A percentile compares a stretch with the other conserved stretches of the same genome.
phyloP scores from a whole-genome alignment of 139 green algal genomes.

The Chlamydomonas incerta region DNA sequence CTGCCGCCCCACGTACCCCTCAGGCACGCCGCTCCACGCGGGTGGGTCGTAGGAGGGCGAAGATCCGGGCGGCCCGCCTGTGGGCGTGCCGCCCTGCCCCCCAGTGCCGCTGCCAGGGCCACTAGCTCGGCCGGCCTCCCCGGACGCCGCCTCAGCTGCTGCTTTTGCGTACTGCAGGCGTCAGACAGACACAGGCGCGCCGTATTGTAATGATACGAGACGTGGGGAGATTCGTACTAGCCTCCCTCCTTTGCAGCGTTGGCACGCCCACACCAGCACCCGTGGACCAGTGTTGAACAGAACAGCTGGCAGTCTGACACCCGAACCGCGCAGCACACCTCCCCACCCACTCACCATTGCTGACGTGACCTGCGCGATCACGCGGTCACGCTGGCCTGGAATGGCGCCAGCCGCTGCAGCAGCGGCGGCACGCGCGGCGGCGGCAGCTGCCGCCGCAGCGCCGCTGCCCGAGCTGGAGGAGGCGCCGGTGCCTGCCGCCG shows the following conservation, averaged over 20 bases:
- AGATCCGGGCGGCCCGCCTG: not conserved
- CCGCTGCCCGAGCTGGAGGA: not conserved
- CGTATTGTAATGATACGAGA: no score
- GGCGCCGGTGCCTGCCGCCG: not conserved
- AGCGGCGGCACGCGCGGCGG: conserved; percentile 41
- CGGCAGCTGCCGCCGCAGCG: not conserved
- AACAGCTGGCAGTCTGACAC: no score
- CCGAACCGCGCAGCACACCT: not conserved
- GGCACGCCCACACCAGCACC: no score
- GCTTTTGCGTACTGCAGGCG: not conserved
- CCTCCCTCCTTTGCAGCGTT: no score
- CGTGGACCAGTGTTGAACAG: no score
- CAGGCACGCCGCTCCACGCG: conserved; percentile 67
- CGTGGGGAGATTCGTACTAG: no score
- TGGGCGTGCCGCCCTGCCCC: not conserved
- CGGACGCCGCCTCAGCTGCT: not conserved
- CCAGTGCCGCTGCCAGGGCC: not conserved
- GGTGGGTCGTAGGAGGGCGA: conserved; percentile 62
- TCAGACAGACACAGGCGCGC: no score
- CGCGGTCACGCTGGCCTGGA: conserved; percentile 51
- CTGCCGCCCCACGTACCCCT: no score
- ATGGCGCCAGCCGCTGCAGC: conserved; percentile 41
- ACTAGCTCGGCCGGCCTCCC: not conserved
- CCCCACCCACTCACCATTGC: conserved; percentile 11
- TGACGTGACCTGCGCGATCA: conserved; percentile 45